Evolutionary conservation across 2,329 filamentous ascomycete species (phyloP).

Genomic region (Xylaria sp.): DNA sequence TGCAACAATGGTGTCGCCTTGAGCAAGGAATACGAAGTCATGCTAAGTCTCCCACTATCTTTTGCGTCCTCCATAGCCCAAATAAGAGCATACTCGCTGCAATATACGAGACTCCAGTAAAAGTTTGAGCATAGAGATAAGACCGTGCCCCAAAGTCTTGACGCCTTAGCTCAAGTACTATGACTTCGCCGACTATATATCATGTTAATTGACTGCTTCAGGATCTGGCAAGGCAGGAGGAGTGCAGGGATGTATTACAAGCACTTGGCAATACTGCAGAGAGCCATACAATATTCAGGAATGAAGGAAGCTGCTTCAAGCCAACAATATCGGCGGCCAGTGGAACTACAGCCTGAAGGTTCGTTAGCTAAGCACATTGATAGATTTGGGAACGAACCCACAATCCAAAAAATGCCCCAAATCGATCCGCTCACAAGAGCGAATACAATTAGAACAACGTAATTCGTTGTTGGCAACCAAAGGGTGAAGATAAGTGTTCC

Average conservation of each 20-base stretch:
- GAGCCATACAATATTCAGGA: constrained; percentile 15
- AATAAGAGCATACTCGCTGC: not conserved
- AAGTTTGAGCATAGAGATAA: not conserved
- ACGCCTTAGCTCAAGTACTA: not conserved
- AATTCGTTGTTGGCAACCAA: constrained; percentile 9
- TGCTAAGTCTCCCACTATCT: not conserved
- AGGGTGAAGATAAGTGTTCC: constrained; percentile 14
- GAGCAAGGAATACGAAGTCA: not conserved
- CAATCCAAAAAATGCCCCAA: constrained; percentile 21
- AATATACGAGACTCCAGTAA: not conserved
- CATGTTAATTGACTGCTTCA: not conserved
- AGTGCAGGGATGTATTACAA: constrained; percentile 8
- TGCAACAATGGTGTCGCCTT: too few relatives aligned
- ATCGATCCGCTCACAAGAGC: constrained; percentile 13
- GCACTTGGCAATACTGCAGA: constrained; percentile 15
- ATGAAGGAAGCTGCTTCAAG: constrained; percentile 10
- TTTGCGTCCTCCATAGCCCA: not conserved
- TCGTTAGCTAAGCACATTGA: not conserved
- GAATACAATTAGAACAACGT: not conserved
- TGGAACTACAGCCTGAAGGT: constrained; percentile 1
- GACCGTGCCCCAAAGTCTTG: not conserved
- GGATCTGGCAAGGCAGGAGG: not conserved
- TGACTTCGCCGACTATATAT: not conserved
- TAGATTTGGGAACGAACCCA: not conserved
- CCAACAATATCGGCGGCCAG: constrained; percentile 14